Percentiles rank a stretch among this genome's conserved stretches.
phyloP scores from a whole-genome alignment of 225 moss, liverwort and hornwort genomes.

The Physcomitrellopsis africana region DNA sequence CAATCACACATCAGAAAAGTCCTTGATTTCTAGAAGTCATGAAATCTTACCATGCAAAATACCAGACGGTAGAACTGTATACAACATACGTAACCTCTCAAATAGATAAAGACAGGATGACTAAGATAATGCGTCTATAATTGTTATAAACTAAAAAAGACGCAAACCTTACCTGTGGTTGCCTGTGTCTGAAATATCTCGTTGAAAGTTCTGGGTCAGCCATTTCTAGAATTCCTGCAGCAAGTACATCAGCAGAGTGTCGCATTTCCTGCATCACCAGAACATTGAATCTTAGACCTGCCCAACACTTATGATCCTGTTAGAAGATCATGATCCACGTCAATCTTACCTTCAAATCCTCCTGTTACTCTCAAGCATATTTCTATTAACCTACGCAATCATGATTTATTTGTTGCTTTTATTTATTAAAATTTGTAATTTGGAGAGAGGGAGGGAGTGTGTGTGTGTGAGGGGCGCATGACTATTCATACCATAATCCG shows the following conservation, averaged over 20 bases:
- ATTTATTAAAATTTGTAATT: too few species aligned
- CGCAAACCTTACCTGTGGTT: conserved; percentile 35
- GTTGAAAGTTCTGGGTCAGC: conserved; percentile 75
- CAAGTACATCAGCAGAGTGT: conserved; percentile 88
- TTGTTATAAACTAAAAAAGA: conserved; percentile 6
- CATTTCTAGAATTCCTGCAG: conserved; percentile 83
- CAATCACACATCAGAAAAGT: not conserved
- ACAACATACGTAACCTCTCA: conserved; percentile 1
- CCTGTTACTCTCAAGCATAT: conserved; percentile 14
- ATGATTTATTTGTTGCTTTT: not conserved
- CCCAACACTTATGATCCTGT: conserved; percentile 13
- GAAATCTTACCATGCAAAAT: not conserved
- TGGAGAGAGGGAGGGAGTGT: too few species aligned
- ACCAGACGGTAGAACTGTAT: not conserved
- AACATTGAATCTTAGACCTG: conserved; percentile 17
- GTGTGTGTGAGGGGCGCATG: too few species aligned
- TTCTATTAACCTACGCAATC: conserved; percentile 4
- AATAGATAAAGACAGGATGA: conserved; percentile 3
- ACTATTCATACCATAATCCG: not conserved
- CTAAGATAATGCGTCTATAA: not conserved
- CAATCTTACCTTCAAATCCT: not conserved
- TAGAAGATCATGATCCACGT: conserved; percentile 9
- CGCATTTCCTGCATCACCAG: conserved; percentile 72
- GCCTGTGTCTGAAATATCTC: conserved; percentile 66
- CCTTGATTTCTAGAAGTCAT: not conserved